phyloP scores from a whole-genome alignment of 1,284 basidiomycete genomes.

The Ganoderma meredithae region DNA sequence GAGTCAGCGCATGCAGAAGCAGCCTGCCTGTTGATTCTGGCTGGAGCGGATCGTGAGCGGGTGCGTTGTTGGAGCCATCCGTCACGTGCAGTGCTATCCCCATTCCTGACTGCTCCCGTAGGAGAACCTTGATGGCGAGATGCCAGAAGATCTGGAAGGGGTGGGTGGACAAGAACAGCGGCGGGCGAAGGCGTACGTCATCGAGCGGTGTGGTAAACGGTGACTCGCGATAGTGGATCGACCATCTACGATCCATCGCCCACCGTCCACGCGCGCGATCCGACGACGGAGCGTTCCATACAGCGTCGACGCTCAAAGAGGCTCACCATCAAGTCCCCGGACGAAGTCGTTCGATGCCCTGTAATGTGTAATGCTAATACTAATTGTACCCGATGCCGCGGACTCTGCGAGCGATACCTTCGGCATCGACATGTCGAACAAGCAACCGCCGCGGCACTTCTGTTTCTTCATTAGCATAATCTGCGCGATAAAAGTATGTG shows the following conservation, averaged over 20 bases:
- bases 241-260: slow-evolving; percentile 4
- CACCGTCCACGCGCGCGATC: neutral
- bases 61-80: slow-evolving; percentile 54
- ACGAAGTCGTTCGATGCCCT: slow-evolving; percentile 13
- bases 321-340: slow-evolving; percentile 17
- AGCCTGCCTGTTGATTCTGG: slow-evolving; percentile 89
- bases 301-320: slow-evolving; percentile 14
- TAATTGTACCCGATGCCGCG: slow-evolving; percentile 17
- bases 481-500: neutral
- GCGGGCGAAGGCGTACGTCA: slow-evolving; percentile 77
- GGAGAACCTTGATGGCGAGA: slow-evolving; percentile 85
- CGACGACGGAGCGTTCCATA: slow-evolving; percentile 5
- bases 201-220: slow-evolving; percentile 66
- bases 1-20: slow-evolving; percentile 93
- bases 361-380: slow-evolving; percentile 18
- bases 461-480: neutral
- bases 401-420: slow-evolving; percentile 17
- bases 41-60: slow-evolving; percentile 88
- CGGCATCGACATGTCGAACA: slow-evolving; percentile 16
- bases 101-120: slow-evolving; percentile 37
- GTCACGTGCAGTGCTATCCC: neutral
- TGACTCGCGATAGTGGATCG: slow-evolving; percentile 18
- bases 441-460: slow-evolving; percentile 11
- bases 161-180: slow-evolving; percentile 90
- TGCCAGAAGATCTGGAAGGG: slow-evolving; percentile 85